phyloP scores from a whole-genome alignment of 1,284 basidiomycete species.

The Cryptococcus wingfieldii region DNA sequence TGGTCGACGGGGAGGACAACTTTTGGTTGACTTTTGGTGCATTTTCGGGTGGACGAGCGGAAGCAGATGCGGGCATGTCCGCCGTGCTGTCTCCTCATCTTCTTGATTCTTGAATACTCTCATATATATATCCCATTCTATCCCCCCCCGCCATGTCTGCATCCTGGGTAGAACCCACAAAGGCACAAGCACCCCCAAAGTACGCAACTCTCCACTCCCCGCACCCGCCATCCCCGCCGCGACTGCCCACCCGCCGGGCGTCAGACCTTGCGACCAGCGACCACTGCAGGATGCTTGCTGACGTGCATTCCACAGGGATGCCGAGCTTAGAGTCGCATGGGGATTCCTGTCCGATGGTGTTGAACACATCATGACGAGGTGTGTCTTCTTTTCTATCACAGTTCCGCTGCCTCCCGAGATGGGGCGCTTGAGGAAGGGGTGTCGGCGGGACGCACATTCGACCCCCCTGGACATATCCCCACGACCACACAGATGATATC shows the following conservation, averaged over 20 bases:
- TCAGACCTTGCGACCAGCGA: no score
- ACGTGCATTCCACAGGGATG: constrained; percentile 34
- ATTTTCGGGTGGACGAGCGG: no score
- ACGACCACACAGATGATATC: no score
- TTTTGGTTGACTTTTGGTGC: no score
- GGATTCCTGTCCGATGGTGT: constrained; percentile 80
- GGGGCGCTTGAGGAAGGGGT: no score
- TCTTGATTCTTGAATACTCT: no score
- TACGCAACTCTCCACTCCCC: constrained; percentile 15
- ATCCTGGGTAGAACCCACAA: constrained; percentile 28
- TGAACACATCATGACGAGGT: constrained; percentile 83
- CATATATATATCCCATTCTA: no score
- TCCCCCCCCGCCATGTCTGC: neutral
- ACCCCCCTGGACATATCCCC: no score
- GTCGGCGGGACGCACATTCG: no score
- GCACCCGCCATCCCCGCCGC: neutral
- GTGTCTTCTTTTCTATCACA: constrained; percentile 9
- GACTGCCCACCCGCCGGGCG: neutral
- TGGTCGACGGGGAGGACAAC: no score
- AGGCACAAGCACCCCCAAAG: constrained; percentile 39
- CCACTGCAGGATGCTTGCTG: neutral
- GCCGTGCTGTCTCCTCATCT: no score
- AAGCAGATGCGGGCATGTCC: no score
- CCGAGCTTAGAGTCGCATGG: constrained; percentile 68
- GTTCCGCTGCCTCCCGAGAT: neutral